Evolutionary conservation across 495 filamentous ascomycete species (phyloP), one percentile per base, ranked within the genome.

Genomic region (Bombardia bombarda): DNA sequence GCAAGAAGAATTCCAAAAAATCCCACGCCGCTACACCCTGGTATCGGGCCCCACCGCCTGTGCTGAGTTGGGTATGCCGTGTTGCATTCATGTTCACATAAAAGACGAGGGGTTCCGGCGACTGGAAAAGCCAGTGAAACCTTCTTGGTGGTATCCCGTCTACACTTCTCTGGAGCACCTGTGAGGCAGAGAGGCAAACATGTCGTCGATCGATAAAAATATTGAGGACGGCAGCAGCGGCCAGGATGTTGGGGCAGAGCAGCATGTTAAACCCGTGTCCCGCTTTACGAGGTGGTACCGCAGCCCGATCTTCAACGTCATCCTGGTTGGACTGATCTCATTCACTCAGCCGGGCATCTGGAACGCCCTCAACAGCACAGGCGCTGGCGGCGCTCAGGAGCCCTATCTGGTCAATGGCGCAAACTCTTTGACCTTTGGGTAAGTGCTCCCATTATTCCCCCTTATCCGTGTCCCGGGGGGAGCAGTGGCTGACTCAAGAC

Each of bases 311-410:
- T 75, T 73, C 55, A 75, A 78, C 46, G 71, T 73, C 26, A 65
- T 79, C 36, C 54, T 78, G 4, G 66, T 78, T 14, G 77, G 75
- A 10, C 44, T 72, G 25, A 72, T 79, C 30, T 70, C 67, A 2
- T 78, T 79, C 53, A 72, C 72, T 7, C 70, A 77, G 40, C 75
- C 75, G 0, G 77, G 76, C 1, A 73, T 80, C 25, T 80, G 75
- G 77, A 77, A 73, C 35, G 76, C 77, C 2, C 52, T 79, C 35
- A 78, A 73, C 46, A 73, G 63, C 20, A 68, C 75, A 3, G 77
- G 77, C 20, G 76, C 76, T 0, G 77, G 77, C 39, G 76, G 77
- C 10, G 67, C 72, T 41, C 71, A 77, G 19, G 66, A 63, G 28
- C 75, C 75, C 17, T 73, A 70, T 50, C 58, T 77, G 0, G 73